phyloP scores from a whole-genome alignment of 1,284 basidiomycete species.

The Ustilago tritici region DNA sequence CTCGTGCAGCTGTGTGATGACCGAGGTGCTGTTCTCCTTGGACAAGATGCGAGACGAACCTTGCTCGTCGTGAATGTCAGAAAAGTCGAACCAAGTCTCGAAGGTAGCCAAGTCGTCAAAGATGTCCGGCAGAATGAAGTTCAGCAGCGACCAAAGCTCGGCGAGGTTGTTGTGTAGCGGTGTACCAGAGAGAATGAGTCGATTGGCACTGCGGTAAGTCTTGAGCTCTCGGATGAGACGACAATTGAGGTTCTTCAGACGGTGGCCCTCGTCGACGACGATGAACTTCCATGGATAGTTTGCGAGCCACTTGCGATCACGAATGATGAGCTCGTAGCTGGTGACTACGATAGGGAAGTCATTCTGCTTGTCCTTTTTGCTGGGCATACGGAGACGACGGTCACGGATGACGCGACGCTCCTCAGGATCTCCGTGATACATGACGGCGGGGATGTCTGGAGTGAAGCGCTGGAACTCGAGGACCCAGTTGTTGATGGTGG shows the following conservation, averaged over 20 bases:
- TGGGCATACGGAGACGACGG: slow-evolving; percentile 36
- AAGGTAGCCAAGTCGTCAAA: slow-evolving; percentile 91
- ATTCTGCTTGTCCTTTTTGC: slow-evolving; percentile 37
- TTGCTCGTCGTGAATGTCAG: slow-evolving; percentile 52
- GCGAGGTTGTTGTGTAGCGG: slow-evolving; percentile 94
- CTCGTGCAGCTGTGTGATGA: slow-evolving; percentile 65
- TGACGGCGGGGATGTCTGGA: slow-evolving; percentile 78
- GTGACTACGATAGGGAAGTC: slow-evolving; percentile 78
- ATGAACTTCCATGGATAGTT: slow-evolving; percentile 77
- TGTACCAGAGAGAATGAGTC: slow-evolving; percentile 93
- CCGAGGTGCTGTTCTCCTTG: slow-evolving; percentile 75
- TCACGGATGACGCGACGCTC: slow-evolving; percentile 81
- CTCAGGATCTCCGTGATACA: slow-evolving; percentile 87
- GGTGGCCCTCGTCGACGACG: slow-evolving; percentile 94
- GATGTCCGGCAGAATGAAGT: slow-evolving; percentile 77
- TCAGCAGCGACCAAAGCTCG: slow-evolving; percentile 93
- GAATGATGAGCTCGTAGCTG: slow-evolving; percentile 91
- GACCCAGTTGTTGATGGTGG: slow-evolving; percentile 91
- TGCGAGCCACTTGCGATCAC: slow-evolving; percentile 59
- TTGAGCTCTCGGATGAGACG: slow-evolving; percentile 91
- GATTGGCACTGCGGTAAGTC: slow-evolving; percentile 83
- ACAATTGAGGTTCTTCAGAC: slow-evolving; percentile 92
- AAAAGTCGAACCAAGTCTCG: slow-evolving; percentile 78
- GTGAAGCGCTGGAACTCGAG: slow-evolving; percentile 85
- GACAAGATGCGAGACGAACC: slow-evolving; percentile 66